phyloP scores from a whole-genome alignment of 495 filamentous ascomycete genomes.

The Parmelia sp. region DNA sequence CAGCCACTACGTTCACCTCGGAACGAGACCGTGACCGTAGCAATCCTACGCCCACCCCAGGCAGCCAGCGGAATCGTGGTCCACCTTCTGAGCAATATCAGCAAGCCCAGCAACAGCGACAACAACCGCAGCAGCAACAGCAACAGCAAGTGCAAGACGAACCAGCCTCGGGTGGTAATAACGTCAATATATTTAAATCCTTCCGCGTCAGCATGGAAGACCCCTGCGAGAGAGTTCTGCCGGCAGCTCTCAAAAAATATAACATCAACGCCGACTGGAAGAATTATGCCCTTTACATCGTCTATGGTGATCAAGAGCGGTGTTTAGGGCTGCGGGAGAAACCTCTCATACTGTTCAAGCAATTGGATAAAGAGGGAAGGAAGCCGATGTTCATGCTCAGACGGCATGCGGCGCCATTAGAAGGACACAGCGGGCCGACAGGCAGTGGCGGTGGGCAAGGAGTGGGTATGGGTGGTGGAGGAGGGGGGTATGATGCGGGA shows the following conservation, averaged over 20 bases:
- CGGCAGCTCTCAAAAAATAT: slow-evolving; percentile 93
- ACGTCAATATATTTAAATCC: slow-evolving; percentile 94
- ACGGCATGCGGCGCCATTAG: slow-evolving; percentile 45
- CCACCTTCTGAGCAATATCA: slow-evolving; percentile 11
- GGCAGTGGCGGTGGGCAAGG: slow-evolving; percentile 8
- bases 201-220: slow-evolving; percentile 98
- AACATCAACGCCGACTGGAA: slow-evolving; percentile 97
- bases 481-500: slow-evolving; percentile 13
- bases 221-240: slow-evolving; percentile 93
- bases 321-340: slow-evolving; percentile 88
- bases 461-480: slow-evolving; percentile 11
- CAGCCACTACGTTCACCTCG: slow-evolving; percentile 21
- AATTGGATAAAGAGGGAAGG: slow-evolving; percentile 88
- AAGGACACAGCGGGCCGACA: slow-evolving; percentile 25
- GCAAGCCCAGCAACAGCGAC: slow-evolving; percentile 6
- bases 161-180: slow-evolving; percentile 41
- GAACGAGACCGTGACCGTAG: slow-evolving; percentile 35
- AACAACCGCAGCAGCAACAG: slow-evolving; percentile 14
- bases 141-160: slow-evolving; percentile 25
- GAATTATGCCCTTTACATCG: slow-evolving; percentile 94
- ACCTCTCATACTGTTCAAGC: slow-evolving; percentile 93
- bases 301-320: slow-evolving; percentile 93
- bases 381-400: slow-evolving; percentile 99
- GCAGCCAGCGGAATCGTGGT: slow-evolving; percentile 5
- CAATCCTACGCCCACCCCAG: slow-evolving; percentile 37